Percentiles rank a stretch among this genome's conserved stretches.
Evolutionary conservation across 2,329 filamentous ascomycete genomes (phyloP).

Genomic region (Diaporthe sp.): DNA sequence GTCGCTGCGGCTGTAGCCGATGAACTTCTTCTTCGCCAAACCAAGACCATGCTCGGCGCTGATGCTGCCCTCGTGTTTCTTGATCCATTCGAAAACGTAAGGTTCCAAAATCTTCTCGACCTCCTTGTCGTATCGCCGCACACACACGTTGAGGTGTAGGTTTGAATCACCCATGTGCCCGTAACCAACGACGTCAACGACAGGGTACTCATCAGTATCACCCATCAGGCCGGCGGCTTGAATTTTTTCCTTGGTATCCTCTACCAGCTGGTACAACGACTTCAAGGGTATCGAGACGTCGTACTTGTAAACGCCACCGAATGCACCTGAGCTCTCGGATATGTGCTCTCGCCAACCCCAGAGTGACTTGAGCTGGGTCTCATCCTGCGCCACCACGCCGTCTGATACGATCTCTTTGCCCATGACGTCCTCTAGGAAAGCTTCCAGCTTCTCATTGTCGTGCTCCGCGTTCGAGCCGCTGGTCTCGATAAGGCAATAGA

Average conservation of each 20-base stretch:
- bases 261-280: constrained; percentile 90
- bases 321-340: constrained; percentile 88
- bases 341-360: constrained; percentile 97
- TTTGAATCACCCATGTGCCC: constrained; percentile 99
- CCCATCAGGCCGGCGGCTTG: constrained; percentile 82
- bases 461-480: constrained; percentile 95
- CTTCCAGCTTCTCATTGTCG: constrained; percentile 90
- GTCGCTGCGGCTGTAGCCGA: constrained; percentile 91
- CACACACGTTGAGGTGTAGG: constrained; percentile 91
- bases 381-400: constrained; percentile 92
- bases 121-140: constrained; percentile 84
- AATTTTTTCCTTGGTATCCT: constrained; percentile 83
- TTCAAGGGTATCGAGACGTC: constrained; percentile 93
- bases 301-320: constrained; percentile 98
- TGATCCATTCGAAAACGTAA: constrained; percentile 98
- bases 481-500: constrained; percentile 97
- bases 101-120: constrained; percentile 93
- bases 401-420: constrained; percentile 87
- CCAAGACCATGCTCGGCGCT: constrained; percentile 97
- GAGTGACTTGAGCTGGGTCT: constrained; percentile 86
- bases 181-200: constrained; percentile 93
- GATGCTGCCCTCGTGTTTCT: constrained; percentile 89
- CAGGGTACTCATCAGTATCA: constrained; percentile 81
- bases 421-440: constrained; percentile 94
- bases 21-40: constrained; percentile 94